Evolutionary conservation across 805 yeast genomes (phyloP), one percentile per base, ranked within the genome.

Genomic region (Candida coquimbonensis): DNA sequence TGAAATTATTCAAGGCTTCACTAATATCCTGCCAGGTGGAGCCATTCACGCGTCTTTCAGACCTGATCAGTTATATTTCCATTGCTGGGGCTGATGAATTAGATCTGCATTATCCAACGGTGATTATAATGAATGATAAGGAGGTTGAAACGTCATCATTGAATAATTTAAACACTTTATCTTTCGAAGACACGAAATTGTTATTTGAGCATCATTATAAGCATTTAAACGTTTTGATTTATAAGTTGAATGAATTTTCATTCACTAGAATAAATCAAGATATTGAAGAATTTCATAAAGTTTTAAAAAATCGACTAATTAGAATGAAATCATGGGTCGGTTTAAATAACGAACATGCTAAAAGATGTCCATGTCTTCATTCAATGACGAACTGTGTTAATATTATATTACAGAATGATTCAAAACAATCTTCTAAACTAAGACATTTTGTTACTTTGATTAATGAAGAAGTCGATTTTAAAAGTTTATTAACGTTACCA

Each of bases 261-360:
- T 37, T 57, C 16, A 38, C 56, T 1, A 36, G 33, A 6, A 42
- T 56, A 38, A 59, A 57, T 33, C 36, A 41, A 11, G 60, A 54
- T 19, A 53, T 58, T 29, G 43, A 36, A 3, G 26, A 32, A 0
- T 55, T 53, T 39, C 60, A 57, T 36, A 19, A 36, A 25, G 39
- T 51, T 1, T 34, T 62, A 27, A 53, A 53, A 38, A 57, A 61
- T 49, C 52, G 76, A 46, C 48, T 67, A 27, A 44, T 54, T 9
- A 53, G 77, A 50, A 63, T 72, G 50, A 59, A 67, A 48, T 56
- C 72, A 0, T 72, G 75, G 76, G 61, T 63, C 3, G 76, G 75
- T 3, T 53, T 69, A 13, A 61, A 63, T 40, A 55, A 55, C 43
- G 46, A 51, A 12, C 39, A 54, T 7, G 42, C 56, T 5, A 51